These are phyloP conservation scores for Vitis hybrid DNA, from an alignment of 177 flowering plant species.

Conservation along the genomic window DNA sequence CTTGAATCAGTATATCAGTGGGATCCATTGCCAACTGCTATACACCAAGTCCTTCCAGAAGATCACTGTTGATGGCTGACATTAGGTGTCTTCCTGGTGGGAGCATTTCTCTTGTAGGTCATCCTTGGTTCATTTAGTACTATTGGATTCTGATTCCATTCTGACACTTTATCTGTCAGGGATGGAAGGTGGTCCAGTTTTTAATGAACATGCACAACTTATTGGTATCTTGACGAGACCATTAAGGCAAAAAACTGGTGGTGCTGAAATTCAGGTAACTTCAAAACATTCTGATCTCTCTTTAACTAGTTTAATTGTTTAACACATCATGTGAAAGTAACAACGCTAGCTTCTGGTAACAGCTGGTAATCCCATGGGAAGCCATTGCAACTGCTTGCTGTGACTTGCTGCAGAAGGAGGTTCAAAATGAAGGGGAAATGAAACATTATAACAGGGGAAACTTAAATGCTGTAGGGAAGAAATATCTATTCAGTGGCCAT, in stretches of 20 bases:
- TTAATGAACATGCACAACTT: conserved; percentile 47
- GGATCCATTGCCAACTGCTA: conserved; percentile 79
- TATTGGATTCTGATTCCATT: conserved; percentile 17
- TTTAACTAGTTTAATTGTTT: conserved; percentile 10
- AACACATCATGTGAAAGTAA: conserved; percentile 24
- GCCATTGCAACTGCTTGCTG: conserved; percentile 68
- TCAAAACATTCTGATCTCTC: neutral
- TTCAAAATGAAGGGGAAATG: conserved; percentile 18
- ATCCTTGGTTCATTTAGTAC: conserved; percentile 10
- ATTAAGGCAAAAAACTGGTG: conserved; percentile 63
- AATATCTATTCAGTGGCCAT: conserved; percentile 5
- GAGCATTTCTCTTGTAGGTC: conserved; percentile 17
- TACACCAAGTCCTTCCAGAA: conserved; percentile 48
- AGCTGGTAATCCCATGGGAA: conserved; percentile 97
- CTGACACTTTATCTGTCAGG: conserved; percentile 41
- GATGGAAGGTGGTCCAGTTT: conserved; percentile 96
- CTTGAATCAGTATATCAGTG: conserved; percentile 64
- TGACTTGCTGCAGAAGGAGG: conserved; percentile 42
- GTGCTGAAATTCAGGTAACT: conserved; percentile 91
- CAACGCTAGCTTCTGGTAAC: conserved; percentile 42
- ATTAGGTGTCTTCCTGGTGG: conserved; percentile 93
- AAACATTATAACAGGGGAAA: conserved; percentile 16
- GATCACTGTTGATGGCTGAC: conserved; percentile 86
- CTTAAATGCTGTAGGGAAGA: conserved; percentile 21
- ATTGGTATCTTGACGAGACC: conserved; percentile 82